phyloP scores from a whole-genome alignment of 2,329 filamentous ascomycete species.

The Penicillium vulpinum region DNA sequence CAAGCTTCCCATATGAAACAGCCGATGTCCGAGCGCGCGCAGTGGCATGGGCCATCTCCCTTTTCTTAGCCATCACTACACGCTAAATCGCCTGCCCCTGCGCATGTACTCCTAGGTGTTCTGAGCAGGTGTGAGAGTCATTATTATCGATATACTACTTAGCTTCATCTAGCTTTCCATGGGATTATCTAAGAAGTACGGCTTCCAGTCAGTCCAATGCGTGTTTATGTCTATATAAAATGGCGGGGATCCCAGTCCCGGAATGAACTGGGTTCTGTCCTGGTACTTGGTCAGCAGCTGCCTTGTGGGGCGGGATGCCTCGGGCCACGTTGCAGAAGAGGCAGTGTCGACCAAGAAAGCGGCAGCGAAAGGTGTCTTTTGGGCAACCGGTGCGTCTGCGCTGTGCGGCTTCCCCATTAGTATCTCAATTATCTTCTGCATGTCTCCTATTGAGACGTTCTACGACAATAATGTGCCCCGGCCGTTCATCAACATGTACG shows the following conservation, averaged over 20 bases:
- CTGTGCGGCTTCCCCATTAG: constrained; percentile 33
- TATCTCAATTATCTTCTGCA: constrained; percentile 33
- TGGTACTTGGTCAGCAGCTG: constrained; percentile 30
- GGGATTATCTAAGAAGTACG: constrained; percentile 46
- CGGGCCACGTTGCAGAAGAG: constrained; percentile 33
- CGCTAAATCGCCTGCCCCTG: constrained; percentile 37
- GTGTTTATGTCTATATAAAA: constrained; percentile 47
- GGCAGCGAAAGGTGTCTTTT: constrained; percentile 32
- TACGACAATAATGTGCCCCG: constrained; percentile 31
- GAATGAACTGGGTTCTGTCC: constrained; percentile 32
- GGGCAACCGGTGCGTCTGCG: constrained; percentile 31
- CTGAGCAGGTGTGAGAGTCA: constrained; percentile 43
- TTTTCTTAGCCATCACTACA: constrained; percentile 33
- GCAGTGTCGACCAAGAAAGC: constrained; percentile 33
- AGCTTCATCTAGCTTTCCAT: constrained; percentile 52
- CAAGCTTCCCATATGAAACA: constrained; percentile 41
- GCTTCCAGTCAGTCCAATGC: constrained; percentile 47
- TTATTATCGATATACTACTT: constrained; percentile 47
- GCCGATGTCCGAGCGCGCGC: constrained; percentile 45
- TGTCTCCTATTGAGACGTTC: constrained; percentile 33
- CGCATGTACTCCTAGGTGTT: constrained; percentile 47
- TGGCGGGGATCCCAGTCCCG: constrained; percentile 23
- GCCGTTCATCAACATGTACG: constrained; percentile 29
- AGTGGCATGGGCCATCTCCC: constrained; percentile 46
- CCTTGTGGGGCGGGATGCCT: constrained; percentile 32